Base-by-base conservation (phyloP, 1,284 basidiomycete genomes). In the Ceratobasidium theobromae region DNA sequence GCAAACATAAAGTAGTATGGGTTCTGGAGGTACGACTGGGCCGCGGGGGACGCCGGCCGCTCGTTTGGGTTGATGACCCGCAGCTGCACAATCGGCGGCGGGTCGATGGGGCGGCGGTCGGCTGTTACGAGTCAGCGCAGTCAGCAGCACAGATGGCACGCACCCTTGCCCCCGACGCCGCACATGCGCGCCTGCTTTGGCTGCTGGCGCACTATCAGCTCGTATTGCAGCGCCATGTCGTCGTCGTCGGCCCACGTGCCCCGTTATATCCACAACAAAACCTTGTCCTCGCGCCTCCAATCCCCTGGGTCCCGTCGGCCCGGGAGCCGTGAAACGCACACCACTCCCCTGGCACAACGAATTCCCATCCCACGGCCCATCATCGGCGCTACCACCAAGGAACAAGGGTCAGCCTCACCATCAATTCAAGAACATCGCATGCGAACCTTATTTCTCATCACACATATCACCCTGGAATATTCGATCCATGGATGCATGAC, bases 1-100 rank as follows among this genome's bases (percentile, higher is more conserved):
- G 93, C 93, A 72, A 93, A 96, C 85, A 95, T 93, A 77, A 97
- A 96, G 75, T 95, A 95, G 75, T 95, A 95, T 0, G 93, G 93
- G 71, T 92, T 95, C 77, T 96, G 89, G 14, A 91, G 80, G 74
- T 86, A 91, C 27, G 48, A 53, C 28, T 51, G 51, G 23, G 60
- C 53, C 18, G 65, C 69, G 5, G 66, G 80, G 30, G 69, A 33
- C 70, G 71, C 38, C 71, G 71, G 72, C 38, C 77, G 79, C 41
- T 80, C 77, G n/a, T 83, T 76, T 6, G 83, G 85, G 76, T 92
- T 90, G 71, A 92, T 82, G 65, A 98, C 91, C 60, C 90, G 87
- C 5, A 98, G 84, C 76, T 96, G 93, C n/a, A 98, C 87, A 75
- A 98, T 95, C 12, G 95, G 95, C 0, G 94, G 93, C 0, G 96